phyloP scores from a whole-genome alignment of 768 basidiomycete species.

The Kwoniella pini region DNA sequence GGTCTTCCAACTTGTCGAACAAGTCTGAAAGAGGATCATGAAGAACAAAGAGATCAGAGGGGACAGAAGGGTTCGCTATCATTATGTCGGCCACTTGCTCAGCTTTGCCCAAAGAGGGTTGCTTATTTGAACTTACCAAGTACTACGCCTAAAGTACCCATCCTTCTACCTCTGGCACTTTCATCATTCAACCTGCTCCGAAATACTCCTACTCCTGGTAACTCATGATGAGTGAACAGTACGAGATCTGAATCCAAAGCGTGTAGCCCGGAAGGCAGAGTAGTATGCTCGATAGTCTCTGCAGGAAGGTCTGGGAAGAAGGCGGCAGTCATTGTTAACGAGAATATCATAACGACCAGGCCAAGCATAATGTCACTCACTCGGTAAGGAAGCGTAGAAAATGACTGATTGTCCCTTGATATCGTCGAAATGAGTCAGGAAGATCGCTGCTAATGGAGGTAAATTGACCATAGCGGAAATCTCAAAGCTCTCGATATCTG shows the following conservation, averaged over 20 bases:
- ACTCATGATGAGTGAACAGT: slow-evolving; percentile 31
- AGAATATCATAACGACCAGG: slow-evolving; percentile 1
- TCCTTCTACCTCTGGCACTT: slow-evolving; percentile 43
- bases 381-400: slow-evolving; percentile 31
- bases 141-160: slow-evolving; percentile 49
- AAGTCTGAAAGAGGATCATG: slow-evolving; percentile 19
- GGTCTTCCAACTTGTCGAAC: slow-evolving; percentile 33
- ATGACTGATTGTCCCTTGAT: slow-evolving; percentile 50
- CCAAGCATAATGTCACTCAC: neutral
- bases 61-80: neutral
- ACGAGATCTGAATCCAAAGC: slow-evolving; percentile 40
- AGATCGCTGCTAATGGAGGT: slow-evolving; percentile 44
- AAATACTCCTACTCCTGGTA: slow-evolving; percentile 35
- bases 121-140: slow-evolving; percentile 33
- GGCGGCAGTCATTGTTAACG: too few species aligned
- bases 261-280: slow-evolving; percentile 50
- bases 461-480: neutral
- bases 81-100: too few species aligned
- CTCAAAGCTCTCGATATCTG: neutral
- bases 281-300: slow-evolving; percentile 40
- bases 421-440: slow-evolving; percentile 53
- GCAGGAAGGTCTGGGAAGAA: slow-evolving; percentile 14
- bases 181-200: slow-evolving; percentile 33
- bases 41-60: slow-evolving; percentile 27
- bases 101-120: too few species aligned